Evolutionary conservation across 345 rosid species (phyloP).

Genomic region (Viola odorata): DNA sequence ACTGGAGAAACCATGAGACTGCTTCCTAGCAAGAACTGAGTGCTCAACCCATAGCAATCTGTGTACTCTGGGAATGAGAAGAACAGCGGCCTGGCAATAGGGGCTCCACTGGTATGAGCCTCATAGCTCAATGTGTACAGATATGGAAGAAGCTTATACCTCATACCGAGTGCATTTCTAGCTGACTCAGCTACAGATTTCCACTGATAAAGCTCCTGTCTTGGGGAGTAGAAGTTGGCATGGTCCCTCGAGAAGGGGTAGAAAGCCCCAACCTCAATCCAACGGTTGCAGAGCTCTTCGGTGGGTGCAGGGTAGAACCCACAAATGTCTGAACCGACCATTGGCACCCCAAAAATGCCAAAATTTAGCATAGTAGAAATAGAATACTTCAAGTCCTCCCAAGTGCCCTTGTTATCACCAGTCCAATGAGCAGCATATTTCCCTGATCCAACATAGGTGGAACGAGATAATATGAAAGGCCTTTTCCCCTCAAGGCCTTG

Average conservation of each 20-base stretch:
- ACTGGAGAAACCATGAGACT: conserved; percentile 92
- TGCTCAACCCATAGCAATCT: conserved; percentile 66
- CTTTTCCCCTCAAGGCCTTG: conserved; percentile 72
- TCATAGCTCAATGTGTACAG: conserved; percentile 79
- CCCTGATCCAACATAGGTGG: conserved; percentile 90
- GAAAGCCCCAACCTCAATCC: conserved; percentile 95
- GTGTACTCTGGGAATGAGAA: conserved; percentile 72
- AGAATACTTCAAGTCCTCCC: conserved; percentile 85
- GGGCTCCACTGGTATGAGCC: conserved; percentile 74
- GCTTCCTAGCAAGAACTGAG: conserved; percentile 86
- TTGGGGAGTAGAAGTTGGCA: conserved; percentile 83
- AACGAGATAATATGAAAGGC: conserved; percentile 79
- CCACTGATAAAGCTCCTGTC: conserved; percentile 98
- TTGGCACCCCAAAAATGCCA: conserved; percentile 87
- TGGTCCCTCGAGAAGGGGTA: conserved; percentile 97
- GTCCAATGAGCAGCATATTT: conserved; percentile 96
- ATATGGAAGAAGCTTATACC: conserved; percentile 79
- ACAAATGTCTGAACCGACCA: conserved; percentile 96
- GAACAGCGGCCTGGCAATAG: conserved; percentile 94
- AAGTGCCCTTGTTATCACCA: conserved; percentile 87
- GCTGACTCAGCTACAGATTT: conserved; percentile 71
- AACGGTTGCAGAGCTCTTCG: conserved; percentile 92
- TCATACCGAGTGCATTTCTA: conserved; percentile 92
- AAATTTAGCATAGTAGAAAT: conserved; percentile 86
- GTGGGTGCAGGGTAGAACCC: conserved; percentile 92